phyloP scores from a whole-genome alignment of 441 rosid genomes.

The Rhodomyrtus psidioides region DNA sequence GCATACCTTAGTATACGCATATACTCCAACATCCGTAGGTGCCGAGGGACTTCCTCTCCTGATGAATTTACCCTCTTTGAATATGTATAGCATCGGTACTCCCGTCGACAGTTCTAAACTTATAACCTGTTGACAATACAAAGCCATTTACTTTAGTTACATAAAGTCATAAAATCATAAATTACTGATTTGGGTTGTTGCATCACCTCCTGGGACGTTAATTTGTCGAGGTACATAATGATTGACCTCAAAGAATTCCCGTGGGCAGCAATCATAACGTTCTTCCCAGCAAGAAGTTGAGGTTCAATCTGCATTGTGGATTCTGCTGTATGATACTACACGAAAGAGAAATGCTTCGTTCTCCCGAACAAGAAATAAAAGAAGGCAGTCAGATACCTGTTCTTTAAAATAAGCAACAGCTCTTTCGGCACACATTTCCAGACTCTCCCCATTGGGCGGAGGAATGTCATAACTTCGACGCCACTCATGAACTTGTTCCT shows the following conservation, averaged over 20 bases:
- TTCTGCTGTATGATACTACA: not conserved
- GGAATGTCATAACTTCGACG: conserved; percentile 93
- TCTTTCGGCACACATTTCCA: conserved; percentile 97
- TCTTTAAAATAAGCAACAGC: conserved; percentile 93
- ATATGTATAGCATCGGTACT: conserved; percentile 89
- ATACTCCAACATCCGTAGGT: conserved; percentile 92
- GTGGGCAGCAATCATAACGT: conserved; percentile 91
- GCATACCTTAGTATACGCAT: conserved; percentile 87
- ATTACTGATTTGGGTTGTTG: not conserved
- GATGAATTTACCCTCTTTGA: conserved; percentile 79
- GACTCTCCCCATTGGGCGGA: conserved; percentile 95
- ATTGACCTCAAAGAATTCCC: conserved; percentile 93
- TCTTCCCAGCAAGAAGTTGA: conserved; percentile 73
- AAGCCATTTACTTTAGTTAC: not conserved
- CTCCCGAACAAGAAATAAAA: not conserved
- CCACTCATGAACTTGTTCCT: conserved; percentile 93
- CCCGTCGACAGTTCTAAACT: conserved; percentile 87
- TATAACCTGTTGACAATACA: conserved; percentile 45
- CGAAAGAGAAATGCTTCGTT: not conserved
- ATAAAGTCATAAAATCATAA: not conserved
- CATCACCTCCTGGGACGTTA: conserved; percentile 89
- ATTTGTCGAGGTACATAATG: conserved; percentile 92
- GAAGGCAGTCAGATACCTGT: conserved; percentile 30
- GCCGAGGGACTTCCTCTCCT: conserved; percentile 88
- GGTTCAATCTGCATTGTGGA: conserved; percentile 68